Evolutionary conservation across 129 eudicot genomes (phyloP), one percentile per base, ranked within the genome.

Genomic region (Heracleum sosnowskyi): DNA sequence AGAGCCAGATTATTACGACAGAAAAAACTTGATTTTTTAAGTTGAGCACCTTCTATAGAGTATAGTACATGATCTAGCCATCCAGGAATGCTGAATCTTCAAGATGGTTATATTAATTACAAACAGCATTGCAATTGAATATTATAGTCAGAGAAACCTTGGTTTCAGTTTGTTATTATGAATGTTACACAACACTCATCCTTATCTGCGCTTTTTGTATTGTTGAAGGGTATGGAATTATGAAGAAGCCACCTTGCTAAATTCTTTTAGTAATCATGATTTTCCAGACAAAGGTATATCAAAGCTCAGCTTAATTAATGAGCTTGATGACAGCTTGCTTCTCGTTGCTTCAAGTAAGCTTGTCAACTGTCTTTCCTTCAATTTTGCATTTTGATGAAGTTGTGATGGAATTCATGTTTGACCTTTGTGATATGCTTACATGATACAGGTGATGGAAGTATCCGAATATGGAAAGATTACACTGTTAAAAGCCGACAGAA

Each of bases 401-500:
- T 57, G 2, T 11, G 33, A 57, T 57, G 33, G 66, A 57, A 24
- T 55, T 57, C 29, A 79, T 76, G 79, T 76, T 74, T 57, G 68
- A 37, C 36, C 53, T 34, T 42, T 15, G 35, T 33, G 37, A 4
- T 81, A 24, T 20, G 24, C 74, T 62, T 82, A 60, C 26, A 29
- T 73, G 36, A 79, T 69, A 40, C 71, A 95, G 99, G 96, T 88
- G 96, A 91, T 85, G 99, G 99, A 57, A 86, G 82, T 80, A 83
- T 95, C 36, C 92, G 99, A 73, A 86, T 95, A 69, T 95, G 99
- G 99, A 95, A 90, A 86, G 97, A 95, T 84, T 95, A 90, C 75
- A 74, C 86, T 44, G 26, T 47, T 4, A 82, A 77, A 89, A 89
- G 90, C 46, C 83, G 76, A 80, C 96, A 92, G 85, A 95, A 86